phyloP scores from a whole-genome alignment of 1,284 basidiomycete genomes.

The Ustilago trichophora region DNA sequence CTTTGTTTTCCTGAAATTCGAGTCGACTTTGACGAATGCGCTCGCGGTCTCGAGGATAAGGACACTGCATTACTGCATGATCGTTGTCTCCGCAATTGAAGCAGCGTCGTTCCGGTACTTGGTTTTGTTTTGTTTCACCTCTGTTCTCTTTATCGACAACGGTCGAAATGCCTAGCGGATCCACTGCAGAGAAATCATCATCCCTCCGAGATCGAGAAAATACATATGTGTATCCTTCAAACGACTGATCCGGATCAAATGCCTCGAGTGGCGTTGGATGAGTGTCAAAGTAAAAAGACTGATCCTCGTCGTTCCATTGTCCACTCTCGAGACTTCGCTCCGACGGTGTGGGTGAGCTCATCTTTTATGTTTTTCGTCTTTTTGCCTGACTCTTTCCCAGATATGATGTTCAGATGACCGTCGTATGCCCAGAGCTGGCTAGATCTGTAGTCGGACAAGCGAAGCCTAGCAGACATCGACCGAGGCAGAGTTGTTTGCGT shows the following conservation, averaged over 20 bases:
- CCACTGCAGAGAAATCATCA: neutral
- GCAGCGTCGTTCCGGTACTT: slow-evolving; percentile 4
- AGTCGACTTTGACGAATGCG: slow-evolving; percentile 21
- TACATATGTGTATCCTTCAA: slow-evolving; percentile 22
- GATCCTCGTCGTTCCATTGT: slow-evolving; percentile 26
- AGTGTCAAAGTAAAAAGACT: slow-evolving; percentile 25
- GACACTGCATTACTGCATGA: slow-evolving; percentile 17
- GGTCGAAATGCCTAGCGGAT: neutral
- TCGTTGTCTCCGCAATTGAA: slow-evolving; percentile 31
- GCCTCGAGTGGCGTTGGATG: slow-evolving; percentile 22
- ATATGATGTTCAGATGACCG: neutral
- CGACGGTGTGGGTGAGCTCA: slow-evolving; percentile 15
- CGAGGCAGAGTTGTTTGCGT: slow-evolving; percentile 26
- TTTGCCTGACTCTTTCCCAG: too few relatives aligned
- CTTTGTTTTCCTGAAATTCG: slow-evolving; percentile 15
- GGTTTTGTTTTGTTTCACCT: neutral
- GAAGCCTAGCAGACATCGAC: slow-evolving; percentile 32
- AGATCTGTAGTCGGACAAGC: slow-evolving; percentile 24
- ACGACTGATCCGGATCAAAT: slow-evolving; percentile 37
- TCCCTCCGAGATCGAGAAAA: slow-evolving; percentile 6
- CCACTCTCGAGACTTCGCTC: slow-evolving; percentile 24
- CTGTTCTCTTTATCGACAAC: neutral
- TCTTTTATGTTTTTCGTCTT: too few relatives aligned
- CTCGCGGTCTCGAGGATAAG: slow-evolving; percentile 11
- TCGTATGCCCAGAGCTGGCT: too few relatives aligned